These are phyloP conservation scores for Paramecium primaurelia DNA, from an alignment of 73 alveolate species.

Conservation along the genomic window DNA sequence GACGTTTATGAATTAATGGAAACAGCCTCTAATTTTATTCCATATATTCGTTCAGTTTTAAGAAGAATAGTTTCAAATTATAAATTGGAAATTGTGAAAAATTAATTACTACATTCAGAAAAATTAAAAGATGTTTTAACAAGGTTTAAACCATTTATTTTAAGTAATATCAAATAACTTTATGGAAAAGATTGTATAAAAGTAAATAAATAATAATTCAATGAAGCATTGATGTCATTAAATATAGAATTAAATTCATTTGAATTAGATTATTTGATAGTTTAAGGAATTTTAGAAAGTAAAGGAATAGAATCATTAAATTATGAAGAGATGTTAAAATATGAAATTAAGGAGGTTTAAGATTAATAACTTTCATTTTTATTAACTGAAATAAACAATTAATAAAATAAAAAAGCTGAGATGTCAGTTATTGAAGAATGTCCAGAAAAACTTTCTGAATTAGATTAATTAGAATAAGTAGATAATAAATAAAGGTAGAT, in stretches of 20 bases:
- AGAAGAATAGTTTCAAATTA: background rate
- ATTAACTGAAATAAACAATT: background rate
- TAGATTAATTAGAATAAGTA: background rate
- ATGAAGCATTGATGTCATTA: background rate
- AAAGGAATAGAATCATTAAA: background rate
- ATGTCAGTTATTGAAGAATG: conserved; percentile 43
- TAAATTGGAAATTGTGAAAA: background rate
- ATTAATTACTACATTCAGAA: background rate
- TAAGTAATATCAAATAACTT: background rate
- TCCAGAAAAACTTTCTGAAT: background rate
- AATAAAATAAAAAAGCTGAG: background rate
- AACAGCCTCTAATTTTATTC: background rate
- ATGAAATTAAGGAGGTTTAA: background rate
- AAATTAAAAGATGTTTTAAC: conserved; percentile 23
- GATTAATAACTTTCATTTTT: background rate
- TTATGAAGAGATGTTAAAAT: conserved; percentile 13
- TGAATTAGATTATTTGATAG: conserved; percentile 16
- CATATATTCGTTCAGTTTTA: background rate
- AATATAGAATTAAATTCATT: background rate
- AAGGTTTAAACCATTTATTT: background rate
- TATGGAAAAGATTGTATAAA: background rate
- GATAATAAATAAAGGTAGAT: background rate
- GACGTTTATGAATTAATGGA: background rate
- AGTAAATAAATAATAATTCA: conserved; percentile 16
- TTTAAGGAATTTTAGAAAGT: conserved; percentile 36